Evolutionary conservation across 1,284 basidiomycete species (phyloP).

Genomic region (Vanrija sp.): DNA sequence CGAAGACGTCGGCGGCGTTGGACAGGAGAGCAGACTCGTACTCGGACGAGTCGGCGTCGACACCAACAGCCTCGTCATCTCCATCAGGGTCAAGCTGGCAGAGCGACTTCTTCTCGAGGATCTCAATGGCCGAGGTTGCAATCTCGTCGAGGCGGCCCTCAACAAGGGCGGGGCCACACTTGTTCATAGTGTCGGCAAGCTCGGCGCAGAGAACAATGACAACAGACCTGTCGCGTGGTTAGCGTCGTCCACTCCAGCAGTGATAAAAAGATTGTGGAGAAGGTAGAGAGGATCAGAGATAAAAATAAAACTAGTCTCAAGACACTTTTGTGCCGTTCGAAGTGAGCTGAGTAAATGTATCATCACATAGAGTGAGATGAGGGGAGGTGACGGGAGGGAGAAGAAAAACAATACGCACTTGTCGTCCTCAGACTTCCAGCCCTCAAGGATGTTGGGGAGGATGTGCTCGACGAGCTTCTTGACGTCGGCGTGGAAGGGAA

Average conservation of each 20-base stretch:
- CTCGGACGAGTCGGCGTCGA: conserved; percentile 70
- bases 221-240: conserved; percentile 62
- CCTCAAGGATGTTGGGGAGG: conserved; percentile 72
- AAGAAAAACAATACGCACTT: conserved; percentile 64
- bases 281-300: conserved; percentile 35
- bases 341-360: conserved; percentile 80
- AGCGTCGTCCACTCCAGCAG: conserved; percentile 11
- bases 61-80: conserved; percentile 77
- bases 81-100: conserved; percentile 97
- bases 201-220: conserved; percentile 80
- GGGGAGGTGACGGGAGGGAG: conserved; percentile 5
- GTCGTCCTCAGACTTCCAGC: conserved; percentile 94
- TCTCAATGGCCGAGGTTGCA: conserved; percentile 71
- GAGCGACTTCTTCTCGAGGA: conserved; percentile 86
- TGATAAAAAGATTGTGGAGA: conserved; percentile 20
- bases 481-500: conserved; percentile 69
- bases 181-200: conserved; percentile 84
- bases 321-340: conserved; percentile 58
- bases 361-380: conserved; percentile 53
- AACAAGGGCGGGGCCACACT: conserved; percentile 79
- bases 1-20: conserved; percentile 90
- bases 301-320: conserved; percentile 56
- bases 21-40: conserved; percentile 95
- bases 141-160: conserved; percentile 69
- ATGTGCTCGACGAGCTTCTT: conserved; percentile 76